Conservation (phyloP, 495 filamentous ascomycete species). For the Alectoria sarmentosa region DNA sequence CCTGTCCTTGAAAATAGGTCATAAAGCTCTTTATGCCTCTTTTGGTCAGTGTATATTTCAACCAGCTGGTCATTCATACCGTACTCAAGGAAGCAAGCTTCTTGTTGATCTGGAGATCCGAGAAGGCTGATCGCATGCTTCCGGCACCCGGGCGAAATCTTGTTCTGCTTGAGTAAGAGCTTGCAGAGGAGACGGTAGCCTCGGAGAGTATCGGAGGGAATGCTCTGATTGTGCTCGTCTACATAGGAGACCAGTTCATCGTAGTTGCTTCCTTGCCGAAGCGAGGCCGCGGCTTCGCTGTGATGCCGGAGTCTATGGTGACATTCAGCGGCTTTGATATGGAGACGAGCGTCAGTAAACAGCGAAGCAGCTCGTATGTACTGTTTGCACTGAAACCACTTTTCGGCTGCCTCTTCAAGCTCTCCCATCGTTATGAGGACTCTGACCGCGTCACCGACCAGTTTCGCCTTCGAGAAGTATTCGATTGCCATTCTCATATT, state of each 20-base stretch:
- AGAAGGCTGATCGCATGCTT: constrained; percentile 25
- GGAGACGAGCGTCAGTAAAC: constrained; percentile 19
- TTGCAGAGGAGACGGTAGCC: constrained; percentile 24
- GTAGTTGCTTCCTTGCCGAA: constrained; percentile 28
- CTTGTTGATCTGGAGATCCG: constrained; percentile 25
- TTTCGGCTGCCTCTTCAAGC: background rate
- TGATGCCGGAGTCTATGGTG: constrained; percentile 17
- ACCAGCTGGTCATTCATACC: constrained; percentile 30
- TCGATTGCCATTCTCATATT: background rate
- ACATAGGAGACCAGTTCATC: constrained; percentile 29
- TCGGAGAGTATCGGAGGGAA: constrained; percentile 12
- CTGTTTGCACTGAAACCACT: constrained; percentile 8
- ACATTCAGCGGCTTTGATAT: constrained; percentile 22
- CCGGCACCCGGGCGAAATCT: constrained; percentile 21
- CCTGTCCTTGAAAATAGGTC: constrained; percentile 4
- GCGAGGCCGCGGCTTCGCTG: constrained; percentile 32
- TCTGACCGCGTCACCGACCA: background rate
- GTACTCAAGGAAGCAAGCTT: constrained; percentile 29
- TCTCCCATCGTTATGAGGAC: background rate
- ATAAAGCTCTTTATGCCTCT: constrained; percentile 13
- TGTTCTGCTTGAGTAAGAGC: constrained; percentile 30
- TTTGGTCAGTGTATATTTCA: constrained; percentile 1
- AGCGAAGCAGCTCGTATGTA: constrained; percentile 23
- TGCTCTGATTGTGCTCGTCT: constrained; percentile 9
- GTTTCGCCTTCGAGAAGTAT: background rate